Conservation (phyloP, 2,329 filamentous ascomycete genomes). For the Elsinoe ampelina region DNA sequence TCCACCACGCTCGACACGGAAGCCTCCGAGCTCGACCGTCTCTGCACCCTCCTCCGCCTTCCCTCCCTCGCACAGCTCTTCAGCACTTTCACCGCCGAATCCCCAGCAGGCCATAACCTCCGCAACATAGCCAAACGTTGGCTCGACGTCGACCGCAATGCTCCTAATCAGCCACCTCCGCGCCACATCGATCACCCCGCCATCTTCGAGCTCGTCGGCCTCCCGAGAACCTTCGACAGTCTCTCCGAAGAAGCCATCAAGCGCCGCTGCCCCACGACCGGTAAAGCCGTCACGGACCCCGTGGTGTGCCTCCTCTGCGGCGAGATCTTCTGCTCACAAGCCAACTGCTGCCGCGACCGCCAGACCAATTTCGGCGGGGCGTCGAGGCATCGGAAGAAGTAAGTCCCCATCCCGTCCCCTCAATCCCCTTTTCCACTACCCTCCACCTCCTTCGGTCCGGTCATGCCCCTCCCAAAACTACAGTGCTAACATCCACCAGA, state of each 20-base stretch:
- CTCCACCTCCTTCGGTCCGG: not conserved
- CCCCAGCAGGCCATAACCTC: slow-evolving; percentile 33
- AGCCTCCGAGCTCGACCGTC: slow-evolving; percentile 61
- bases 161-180: slow-evolving; percentile 31
- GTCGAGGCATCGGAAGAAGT: slow-evolving; percentile 83
- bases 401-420: slow-evolving; percentile 35
- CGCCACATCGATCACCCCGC: slow-evolving; percentile 63
- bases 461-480: slow-evolving; percentile 28
- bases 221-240: slow-evolving; percentile 85
- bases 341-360: slow-evolving; percentile 73
- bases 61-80: slow-evolving; percentile 75
- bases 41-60: slow-evolving; percentile 65
- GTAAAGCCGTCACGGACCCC: slow-evolving; percentile 83
- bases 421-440: not conserved
- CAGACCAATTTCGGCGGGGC: slow-evolving; percentile 59
- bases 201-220: slow-evolving; percentile 86
- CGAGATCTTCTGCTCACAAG: slow-evolving; percentile 93
- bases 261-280: slow-evolving; percentile 74
- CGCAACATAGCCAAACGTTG: slow-evolving; percentile 55
- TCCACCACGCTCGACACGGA: slow-evolving; percentile 41
- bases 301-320: slow-evolving; percentile 91
- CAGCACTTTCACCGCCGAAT: slow-evolving; percentile 41
- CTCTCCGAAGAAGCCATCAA: slow-evolving; percentile 87
- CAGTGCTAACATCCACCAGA: slow-evolving; percentile 2
- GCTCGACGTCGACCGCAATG: slow-evolving; percentile 44